Evolutionary conservation across 2,329 filamentous ascomycete species (phyloP), one percentile per base, ranked within the genome.

Genomic region (Epichloe gansuensis): DNA sequence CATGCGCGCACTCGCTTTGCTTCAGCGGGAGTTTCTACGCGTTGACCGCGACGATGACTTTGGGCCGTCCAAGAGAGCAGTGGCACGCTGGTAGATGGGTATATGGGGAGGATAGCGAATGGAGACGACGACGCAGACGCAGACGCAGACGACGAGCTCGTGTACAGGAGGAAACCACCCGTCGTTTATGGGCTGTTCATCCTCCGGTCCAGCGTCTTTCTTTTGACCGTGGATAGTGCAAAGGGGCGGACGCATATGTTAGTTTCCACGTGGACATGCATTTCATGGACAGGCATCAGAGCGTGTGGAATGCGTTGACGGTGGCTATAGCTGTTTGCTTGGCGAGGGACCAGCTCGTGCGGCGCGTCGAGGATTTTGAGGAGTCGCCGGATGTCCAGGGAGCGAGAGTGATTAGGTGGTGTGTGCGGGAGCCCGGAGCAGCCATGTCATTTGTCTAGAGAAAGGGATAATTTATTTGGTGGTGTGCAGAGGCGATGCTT

Each of bases 271-370:
- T 72, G n/a, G 67, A 71, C 46, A 60, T 67, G 23, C 62, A 71
- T 46, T 72, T 74, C 45, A 61, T 63, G 50, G 65, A 72, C 44
- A 60, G 60, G 11, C 60, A 65, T 17, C 70, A 73, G 57, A 67
- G 69, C 50, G 64, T 74, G 23, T 74, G 72, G 72, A 73, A 74
- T 56, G 72, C 69, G 2, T 57, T 74, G 39, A 73, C 72, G 4
- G 51, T 72, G 9, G 72, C 69, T 8, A 63, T 71, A 23, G 65
- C 65, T 11, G 64, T 66, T 2, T 73, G 71, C 51, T 56, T 69
- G 51, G 71, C 71, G 4, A 63, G 71, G 13, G 69, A 73, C 47
- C 67, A 71, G 51, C 59, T 72, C 51, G 67, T 65, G 46, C 52
- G 58, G 6, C 61, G 68, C 44, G 48, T 57, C 21, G 60, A 59